Evolutionary conservation across 495 filamentous ascomycete genomes (phyloP), one percentile per base, ranked within the genome.

Genomic region (Talaromyces nanjingensis): DNA sequence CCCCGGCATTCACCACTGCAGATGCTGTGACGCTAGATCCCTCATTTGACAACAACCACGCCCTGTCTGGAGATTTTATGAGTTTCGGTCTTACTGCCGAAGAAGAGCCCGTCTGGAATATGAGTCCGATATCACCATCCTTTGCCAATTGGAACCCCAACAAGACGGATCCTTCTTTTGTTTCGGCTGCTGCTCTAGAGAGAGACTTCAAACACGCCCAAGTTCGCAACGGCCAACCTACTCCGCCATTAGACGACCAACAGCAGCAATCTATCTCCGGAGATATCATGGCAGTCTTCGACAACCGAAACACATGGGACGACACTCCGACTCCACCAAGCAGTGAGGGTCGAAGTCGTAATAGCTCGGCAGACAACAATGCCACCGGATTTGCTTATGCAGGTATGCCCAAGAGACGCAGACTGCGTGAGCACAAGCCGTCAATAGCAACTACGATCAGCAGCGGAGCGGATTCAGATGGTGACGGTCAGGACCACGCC

Each of bases 191-290:
- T 4, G 61, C 63, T 2, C 59, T 74, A 25, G 71, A 76, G 33
- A 68, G 72, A 53, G 75, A 73, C 53, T 65, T 74, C 18, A 76
- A 73, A 63, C 73, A 77, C 57, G 64, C 74, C 18, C 74, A 75
- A 39, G 72, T 80, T 33, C 72, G 73, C 49, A 77, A 80, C 57
- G 77, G 77, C 18, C 77, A 79, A 34, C 75, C 76, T 24, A 80
- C 77, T 2, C 77, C 77, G 3, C 76, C 74, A 8, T 72, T 71
- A 53, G 69, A 73, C 20, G 76, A 74, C 33, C 42, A 14, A 33
- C 14, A 64, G 60, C 14, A 27, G 39, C 45, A 64, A 59, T 14
- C 64, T 59, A 22, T 64, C 16, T 67, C 60, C 64, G 20, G 53
- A 47, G 8, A 65, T 66, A 7, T 67, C 67, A 42, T 71, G 53